Base-by-base conservation (phyloP, 2,329 filamentous ascomycete genomes). In the Pyrenophora seminiperda region DNA sequence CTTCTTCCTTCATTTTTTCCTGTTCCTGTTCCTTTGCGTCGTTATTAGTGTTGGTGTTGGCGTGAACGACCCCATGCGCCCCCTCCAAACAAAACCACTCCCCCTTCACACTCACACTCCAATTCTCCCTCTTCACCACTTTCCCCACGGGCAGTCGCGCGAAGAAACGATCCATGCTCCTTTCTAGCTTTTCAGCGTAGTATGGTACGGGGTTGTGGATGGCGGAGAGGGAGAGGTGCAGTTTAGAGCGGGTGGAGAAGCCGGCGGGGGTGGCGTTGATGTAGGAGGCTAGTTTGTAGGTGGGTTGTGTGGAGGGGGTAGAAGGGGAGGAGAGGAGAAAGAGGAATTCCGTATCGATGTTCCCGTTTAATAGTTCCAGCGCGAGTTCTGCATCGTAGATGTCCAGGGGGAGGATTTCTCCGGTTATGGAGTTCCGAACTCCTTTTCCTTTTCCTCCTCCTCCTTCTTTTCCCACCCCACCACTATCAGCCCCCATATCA, bases 101-200 rank as follows among this genome's bases (percentile, higher is more conserved):
- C 1, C 65, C 61, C 18, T 72, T 68, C 0, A 76, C 79, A 2
- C 73, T 76, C 3, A 82, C 67, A 5, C 68, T 71, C 79, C 79
- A 82, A 63, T 87, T 88, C 1, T 73, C 71, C 5, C 85, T 71
- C 63, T 78, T 78, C 1, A 87, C 81, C 10, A 80, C 75, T 54
- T 75, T 79, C 1, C 83, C 83, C 0, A 77, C 73, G 9, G 81
- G 77, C 0, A 87, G 40, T 10, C 68, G 66, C 1, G 79, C 76
- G 63, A 87, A 86, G 69, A 83, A 86, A 1, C 81, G 73, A 62
- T 87, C 83, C 84, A 87, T 87, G 41, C 76, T 79, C 41, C 73
- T 77, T 59, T 81, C 80, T 0, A 87, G 59, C 60, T 84, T 86
- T 37, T 75, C 67, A 24, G 63, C 70, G 62, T 87, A 87, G 5